Evolutionary conservation across 805 yeast species (phyloP), one percentile per base, ranked within the genome.

Genomic region (Pichia heedii): DNA sequence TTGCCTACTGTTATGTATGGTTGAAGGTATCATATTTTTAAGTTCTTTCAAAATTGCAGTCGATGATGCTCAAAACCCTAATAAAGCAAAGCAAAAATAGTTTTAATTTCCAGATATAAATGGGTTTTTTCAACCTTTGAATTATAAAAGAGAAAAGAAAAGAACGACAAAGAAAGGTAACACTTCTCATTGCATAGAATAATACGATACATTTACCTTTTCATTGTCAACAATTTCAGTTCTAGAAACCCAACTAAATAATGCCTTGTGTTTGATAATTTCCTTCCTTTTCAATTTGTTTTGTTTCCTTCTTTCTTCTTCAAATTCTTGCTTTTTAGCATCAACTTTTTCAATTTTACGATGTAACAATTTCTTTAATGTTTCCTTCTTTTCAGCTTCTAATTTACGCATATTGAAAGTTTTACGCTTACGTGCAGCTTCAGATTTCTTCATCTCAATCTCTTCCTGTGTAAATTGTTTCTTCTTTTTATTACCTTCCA

Each of bases 311-410:
- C 58, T 57, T 22, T 58, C 56, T 39, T 56, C 55, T 13, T 56
- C 56, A 41, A 56, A 56, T 45, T 60, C 62, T 41, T 54, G 54
- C 22, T 60, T 59, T 24, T 50, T 53, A 26, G 56, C 74, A 50
- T 83, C 68, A 1, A 78, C 75, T 57, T 83, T 83, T 39, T 77
- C 78, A 0, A 96, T 96, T 50, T 96, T 73, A 61, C 89, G 79
- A 62, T 85, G 81, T 50, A 90, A 68, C 50, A 90, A 67, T 60
- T 85, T 86, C 60, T 90, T 90, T 50, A 90, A 71, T 0, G 97
- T 89, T 50, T 90, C 97, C 56, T 81, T 76, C 59, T 93, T 93
- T 62, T 93, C 97, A 60, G 86, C 96, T 56, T 89, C 97, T 34
- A 86, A 65, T 50, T 82, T 78, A 64, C 82, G 81, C 54, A 81